phyloP scores from a whole-genome alignment of 257 asterid species.

The Haberlea rhodopensis region DNA sequence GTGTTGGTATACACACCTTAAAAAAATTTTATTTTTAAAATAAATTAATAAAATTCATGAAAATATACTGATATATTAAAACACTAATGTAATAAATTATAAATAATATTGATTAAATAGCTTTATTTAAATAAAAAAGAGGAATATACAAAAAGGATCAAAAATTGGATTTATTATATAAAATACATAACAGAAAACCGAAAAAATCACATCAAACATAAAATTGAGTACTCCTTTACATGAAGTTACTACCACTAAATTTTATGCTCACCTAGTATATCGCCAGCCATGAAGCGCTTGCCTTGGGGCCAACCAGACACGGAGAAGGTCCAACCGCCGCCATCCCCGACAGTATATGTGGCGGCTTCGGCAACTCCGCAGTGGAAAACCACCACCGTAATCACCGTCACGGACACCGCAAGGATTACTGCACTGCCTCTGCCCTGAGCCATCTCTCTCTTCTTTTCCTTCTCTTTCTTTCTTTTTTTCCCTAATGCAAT shows the following conservation, averaged over 20 bases:
- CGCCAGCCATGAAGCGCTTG: conserved; percentile 54
- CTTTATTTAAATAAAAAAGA: too few relatives aligned
- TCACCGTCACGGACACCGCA: conserved; percentile 26
- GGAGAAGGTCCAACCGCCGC: conserved; percentile 53
- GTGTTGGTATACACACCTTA: too few relatives aligned
- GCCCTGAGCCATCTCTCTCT: conserved; percentile 28
- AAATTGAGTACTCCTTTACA: not conserved
- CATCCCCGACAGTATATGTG: conserved; percentile 40
- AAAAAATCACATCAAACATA: not conserved
- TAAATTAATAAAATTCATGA: too few relatives aligned
- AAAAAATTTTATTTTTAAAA: too few relatives aligned
- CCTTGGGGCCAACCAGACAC: conserved; percentile 46
- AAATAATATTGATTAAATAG: too few relatives aligned
- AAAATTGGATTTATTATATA: too few relatives aligned
- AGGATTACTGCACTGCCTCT: conserved; percentile 37
- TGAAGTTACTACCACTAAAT: not conserved
- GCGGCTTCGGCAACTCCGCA: conserved; percentile 33
- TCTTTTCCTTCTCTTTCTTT: not conserved
- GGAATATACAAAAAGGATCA: too few relatives aligned
- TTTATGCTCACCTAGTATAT: conserved; percentile 40
- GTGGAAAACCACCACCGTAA: conserved; percentile 22
- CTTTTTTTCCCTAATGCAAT: not conserved
- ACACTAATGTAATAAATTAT: too few relatives aligned
- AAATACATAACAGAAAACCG: not conserved
- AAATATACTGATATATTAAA: too few relatives aligned